Evolutionary conservation across 1,284 basidiomycete genomes (phyloP).

Genomic region (Cryptococcus amylolentus): DNA sequence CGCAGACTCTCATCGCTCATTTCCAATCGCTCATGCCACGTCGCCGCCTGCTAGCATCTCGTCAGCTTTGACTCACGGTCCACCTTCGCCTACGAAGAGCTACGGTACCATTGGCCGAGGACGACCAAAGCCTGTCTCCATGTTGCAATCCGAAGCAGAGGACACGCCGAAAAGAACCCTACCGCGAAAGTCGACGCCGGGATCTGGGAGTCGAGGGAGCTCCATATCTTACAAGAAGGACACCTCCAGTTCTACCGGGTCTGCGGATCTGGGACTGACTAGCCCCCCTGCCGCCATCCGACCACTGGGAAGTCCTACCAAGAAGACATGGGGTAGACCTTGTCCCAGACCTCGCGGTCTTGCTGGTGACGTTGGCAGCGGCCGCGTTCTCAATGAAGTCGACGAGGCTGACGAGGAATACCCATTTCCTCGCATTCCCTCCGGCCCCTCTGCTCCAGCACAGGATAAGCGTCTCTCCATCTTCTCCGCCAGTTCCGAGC

Average conservation of each 20-base stretch:
- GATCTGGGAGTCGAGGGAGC: constrained; percentile 24
- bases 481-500: constrained; percentile 7
- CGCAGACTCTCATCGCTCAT: constrained; percentile 2
- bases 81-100: constrained; percentile 27
- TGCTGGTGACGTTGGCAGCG: constrained; percentile 20
- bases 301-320: too few relatives aligned
- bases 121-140: constrained; percentile 31
- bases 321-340: constrained; percentile 11
- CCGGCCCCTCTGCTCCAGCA: not conserved
- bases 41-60: constrained; percentile 3
- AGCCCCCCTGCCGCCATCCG: not conserved
- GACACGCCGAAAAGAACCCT: constrained; percentile 21
- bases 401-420: constrained; percentile 35
- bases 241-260: not conserved
- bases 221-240: constrained; percentile 45
- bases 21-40: constrained; percentile 9
- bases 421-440: not conserved
- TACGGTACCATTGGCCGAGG: constrained; percentile 37
- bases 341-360: constrained; percentile 40
- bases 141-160: constrained; percentile 8
- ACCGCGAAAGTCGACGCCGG: constrained; percentile 6
- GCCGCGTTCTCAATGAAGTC: constrained; percentile 39
- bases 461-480: not conserved
- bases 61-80: not conserved
- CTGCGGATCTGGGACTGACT: not conserved